A percentile compares a stretch with the other conserved stretches of the same genome.
Conservation (phyloP, 192 early-diverging fungal species). For the Linnemannia elongata region DNA sequence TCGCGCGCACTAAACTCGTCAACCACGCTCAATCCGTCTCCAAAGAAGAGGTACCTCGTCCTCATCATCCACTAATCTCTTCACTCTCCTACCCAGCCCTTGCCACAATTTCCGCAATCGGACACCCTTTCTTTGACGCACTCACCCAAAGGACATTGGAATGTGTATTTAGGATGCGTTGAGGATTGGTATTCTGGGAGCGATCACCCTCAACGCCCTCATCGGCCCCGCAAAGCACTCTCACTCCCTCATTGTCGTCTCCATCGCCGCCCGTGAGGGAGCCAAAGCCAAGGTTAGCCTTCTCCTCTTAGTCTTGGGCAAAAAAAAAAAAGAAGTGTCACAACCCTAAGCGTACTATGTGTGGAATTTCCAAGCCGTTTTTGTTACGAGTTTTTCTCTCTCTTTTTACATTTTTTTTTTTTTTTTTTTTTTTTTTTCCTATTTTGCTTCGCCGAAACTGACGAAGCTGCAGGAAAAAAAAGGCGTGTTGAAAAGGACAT, state of each 20-base stretch:
- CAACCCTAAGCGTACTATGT: too few species aligned
- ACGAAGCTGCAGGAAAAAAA: too few species aligned
- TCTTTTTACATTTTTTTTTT: too few species aligned
- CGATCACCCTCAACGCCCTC: slow-evolving; percentile 58
- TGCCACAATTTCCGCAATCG: not conserved
- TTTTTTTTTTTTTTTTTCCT: too few species aligned
- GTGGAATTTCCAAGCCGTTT: too few species aligned
- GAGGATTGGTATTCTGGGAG: slow-evolving; percentile 64
- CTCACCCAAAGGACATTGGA: too few species aligned
- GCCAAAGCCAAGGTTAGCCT: slow-evolving; percentile 52
- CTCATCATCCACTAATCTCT: not conserved
- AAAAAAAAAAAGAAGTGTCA: too few species aligned
- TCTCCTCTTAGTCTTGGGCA: too few species aligned
- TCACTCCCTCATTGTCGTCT: slow-evolving; percentile 42
- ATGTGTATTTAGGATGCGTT: slow-evolving; percentile 43
- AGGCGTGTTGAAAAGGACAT: too few species aligned
- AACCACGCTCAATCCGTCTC: not conserved
- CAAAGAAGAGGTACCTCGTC: not conserved
- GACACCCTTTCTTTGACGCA: not conserved
- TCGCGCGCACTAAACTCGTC: not conserved
- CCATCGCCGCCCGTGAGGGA: slow-evolving; percentile 64
- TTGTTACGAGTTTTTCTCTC: too few species aligned
- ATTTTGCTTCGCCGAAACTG: too few species aligned
- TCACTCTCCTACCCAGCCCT: not conserved
- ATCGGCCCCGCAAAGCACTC: slow-evolving; percentile 55